Percentiles rank a stretch among this genome's conserved stretches.
These are phyloP conservation scores for Geotrichum bryndzae DNA, from an alignment of 1,139 yeast genomes.

Conservation along the genomic window DNA sequence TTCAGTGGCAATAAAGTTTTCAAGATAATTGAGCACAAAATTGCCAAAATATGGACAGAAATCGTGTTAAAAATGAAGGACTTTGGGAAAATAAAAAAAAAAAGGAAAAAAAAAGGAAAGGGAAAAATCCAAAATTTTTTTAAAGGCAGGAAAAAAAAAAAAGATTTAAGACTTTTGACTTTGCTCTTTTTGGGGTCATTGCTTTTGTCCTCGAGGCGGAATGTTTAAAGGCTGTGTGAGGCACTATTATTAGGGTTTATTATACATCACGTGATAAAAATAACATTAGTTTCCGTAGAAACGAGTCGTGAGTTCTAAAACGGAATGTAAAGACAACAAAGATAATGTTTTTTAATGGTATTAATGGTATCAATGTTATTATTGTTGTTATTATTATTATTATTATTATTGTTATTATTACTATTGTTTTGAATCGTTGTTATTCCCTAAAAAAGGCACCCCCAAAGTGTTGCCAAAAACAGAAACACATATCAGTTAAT, in stretches of 20 bases:
- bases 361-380: neutral
- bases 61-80: neutral
- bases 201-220: neutral
- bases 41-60: neutral
- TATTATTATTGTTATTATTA: neutral
- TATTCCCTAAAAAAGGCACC: neutral
- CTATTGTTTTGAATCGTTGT: neutral
- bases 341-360: neutral
- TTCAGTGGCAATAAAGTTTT: neutral
- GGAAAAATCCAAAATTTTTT: neutral
- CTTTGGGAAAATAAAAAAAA: neutral
- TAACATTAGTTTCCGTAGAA: conserved; percentile 1
- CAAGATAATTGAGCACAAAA: neutral
- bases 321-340: conserved; percentile 1
- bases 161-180: neutral
- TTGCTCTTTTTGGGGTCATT: neutral
- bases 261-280: neutral
- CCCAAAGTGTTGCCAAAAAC: neutral
- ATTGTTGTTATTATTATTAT: neutral
- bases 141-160: neutral
- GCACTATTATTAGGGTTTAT: neutral
- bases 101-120: neutral
- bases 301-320: neutral
- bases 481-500: neutral
- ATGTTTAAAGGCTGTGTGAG: neutral